phyloP scores from a whole-genome alignment of 306 rosid species.

The Vachellia collinsii region DNA sequence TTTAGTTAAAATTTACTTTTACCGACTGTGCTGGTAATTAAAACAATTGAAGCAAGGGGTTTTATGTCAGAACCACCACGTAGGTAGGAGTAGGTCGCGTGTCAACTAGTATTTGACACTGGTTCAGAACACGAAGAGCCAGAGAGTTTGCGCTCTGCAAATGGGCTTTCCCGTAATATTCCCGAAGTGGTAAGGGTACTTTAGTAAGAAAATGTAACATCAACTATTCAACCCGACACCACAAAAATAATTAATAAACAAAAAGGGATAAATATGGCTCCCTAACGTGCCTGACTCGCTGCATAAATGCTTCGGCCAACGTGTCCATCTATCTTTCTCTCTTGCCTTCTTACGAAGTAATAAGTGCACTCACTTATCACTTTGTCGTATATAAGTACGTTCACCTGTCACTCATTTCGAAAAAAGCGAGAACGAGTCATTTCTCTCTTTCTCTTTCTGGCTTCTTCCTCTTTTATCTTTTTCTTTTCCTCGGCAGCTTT shows the following conservation, averaged over 20 bases:
- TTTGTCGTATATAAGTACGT: not conserved
- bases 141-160: not conserved
- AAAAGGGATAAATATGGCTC: not conserved
- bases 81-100: not conserved
- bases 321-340: slow-evolving; percentile 28
- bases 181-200: not conserved
- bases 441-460: slow-evolving; percentile 16
- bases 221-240: not conserved
- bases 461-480: not conserved
- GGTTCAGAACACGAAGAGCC: not conserved
- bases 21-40: too few species aligned
- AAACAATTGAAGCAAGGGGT: not conserved
- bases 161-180: not conserved
- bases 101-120: not conserved
- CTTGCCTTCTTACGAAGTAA: slow-evolving; percentile 30
- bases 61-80: not conserved
- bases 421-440: slow-evolving; percentile 59
- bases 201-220: not conserved
- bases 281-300: slow-evolving; percentile 9
- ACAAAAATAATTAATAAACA: not conserved
- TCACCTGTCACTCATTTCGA: slow-evolving; percentile 50
- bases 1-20: too few species aligned
- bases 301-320: not conserved
- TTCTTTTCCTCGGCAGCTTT: slow-evolving; percentile 34
- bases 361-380: rapidly evolving